Evolutionary conservation across 495 filamentous ascomycete genomes (phyloP), one percentile per base, ranked within the genome.

Genomic region (Neurospora sp.): DNA sequence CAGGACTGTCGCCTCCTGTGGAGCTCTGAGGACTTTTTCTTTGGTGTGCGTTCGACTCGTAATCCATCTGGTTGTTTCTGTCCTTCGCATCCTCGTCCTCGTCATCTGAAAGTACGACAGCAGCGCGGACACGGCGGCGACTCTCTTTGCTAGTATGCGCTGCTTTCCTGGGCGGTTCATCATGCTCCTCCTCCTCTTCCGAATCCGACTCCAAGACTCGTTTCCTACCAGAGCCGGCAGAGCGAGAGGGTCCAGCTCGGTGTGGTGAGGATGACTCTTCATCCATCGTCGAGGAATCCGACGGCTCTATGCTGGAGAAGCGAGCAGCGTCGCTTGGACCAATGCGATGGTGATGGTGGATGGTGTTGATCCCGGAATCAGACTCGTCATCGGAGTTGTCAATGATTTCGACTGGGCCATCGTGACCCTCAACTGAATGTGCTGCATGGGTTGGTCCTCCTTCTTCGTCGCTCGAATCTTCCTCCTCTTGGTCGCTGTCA

Each of bases 221-320:
- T 61, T 61, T 61, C 53, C 53, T 61, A 7, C 27, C 12, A 16
- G 53, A 35, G 27, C 27, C 53, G 20, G 11, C 20, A 9, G 27
- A 16, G 53, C 53, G 27, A 61, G 53, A 61, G 53, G 53, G 53
- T 61, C 53, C 12, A 61, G 53, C 53, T 35, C 12, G 12, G 14
- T 3, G 53, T 35, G 53, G 3, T 61, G 53, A 35, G 1, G 53
- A 35, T 18, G 53, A 61, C 22, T 35, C 53, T 18, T 61, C 22
- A 18, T 61, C 53, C 53, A 61, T 61, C 3, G 75, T 76, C 4
- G 69, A 69, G 18, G 75, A 72, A 11, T 74, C 76, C n/a, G 27
- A 61, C 1, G 39, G 73, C 39, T 79, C 78, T 2, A 75, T 74
- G 61, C 76, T 78, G 40, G 78, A 79, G 20, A 79, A 79, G 0